Evolutionary conservation across 371 early-diverging fungal species (phyloP), one percentile per base, ranked within the genome.

Genomic region (Sanchytrium tribonematis): DNA sequence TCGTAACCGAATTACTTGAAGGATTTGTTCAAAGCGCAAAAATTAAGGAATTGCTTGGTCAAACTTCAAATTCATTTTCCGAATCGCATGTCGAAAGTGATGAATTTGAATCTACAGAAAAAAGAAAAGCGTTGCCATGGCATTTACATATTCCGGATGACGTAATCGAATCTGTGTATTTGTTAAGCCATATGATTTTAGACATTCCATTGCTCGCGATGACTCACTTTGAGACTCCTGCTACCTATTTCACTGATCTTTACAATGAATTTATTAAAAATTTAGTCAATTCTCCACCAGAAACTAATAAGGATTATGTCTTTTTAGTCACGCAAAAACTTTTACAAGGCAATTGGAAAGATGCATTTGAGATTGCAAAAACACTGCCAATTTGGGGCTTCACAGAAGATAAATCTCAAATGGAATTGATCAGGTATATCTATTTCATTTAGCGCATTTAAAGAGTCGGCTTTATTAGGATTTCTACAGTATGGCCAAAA

Each of bases 101-200:
- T 1, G 93, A 91, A 74, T 84, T 88, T 74, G 96, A 94, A 75
- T 85, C 85, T 74, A 79, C 87, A 30, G 93, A 93, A 75, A 88
- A 89, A 75, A 88, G 86, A 79, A 84, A 93, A 68, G 92, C 89
- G 81, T 81, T 97, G 73, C 97, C 96, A 29, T 93, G 94, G 89
- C 94, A 94, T 80, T 90, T 94, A 90, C 93, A 93, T 82, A 91
- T 97, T 80, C 93, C 95, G 82, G 78, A 94, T 72, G 98, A 97
- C 77, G 83, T 97, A 29, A 78, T 97, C 66, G 98, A 97, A 81
- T 93, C 90, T 76, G 89, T 90, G 30, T 94, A 91, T 79, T 80
- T 95, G 76, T 88, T 90, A 5, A 86, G 87, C 75, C 88, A 91
- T 29, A 91, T 97, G 94, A 81, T 97, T 48, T 78, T 95, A 69